Evolutionary conservation across 805 yeast genomes (phyloP), one percentile per base, ranked within the genome.

Genomic region (Starmerella powellii): DNA sequence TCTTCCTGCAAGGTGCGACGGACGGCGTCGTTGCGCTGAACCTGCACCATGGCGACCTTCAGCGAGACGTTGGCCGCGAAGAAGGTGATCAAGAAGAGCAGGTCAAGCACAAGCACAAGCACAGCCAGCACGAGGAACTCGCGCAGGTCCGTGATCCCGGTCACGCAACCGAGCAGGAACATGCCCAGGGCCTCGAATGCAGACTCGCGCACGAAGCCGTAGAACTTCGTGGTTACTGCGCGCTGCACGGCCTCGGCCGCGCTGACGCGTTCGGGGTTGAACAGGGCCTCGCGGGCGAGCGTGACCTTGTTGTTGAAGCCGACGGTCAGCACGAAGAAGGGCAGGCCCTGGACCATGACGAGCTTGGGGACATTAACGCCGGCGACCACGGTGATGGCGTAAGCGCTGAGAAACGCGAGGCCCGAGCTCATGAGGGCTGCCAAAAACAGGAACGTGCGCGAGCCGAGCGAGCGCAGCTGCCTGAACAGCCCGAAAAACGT

Each of bases 1-100:
- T 88, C 98, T 59, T 88, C 98, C 65, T 87, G 91, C 49, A 88
- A 68, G 23, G 83, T 85, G 48, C 74, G 76, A 57, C 80, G 78
- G 57, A 86, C 72, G 42, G 76, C 74, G 45, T 83, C 76, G 36
- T 85, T 80, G 50, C 84, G 76, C 62, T 87, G 84, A 42, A 91
- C 91, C 46, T 82, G 70, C 58, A 76, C 76, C 60, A 88, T 84
- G 62, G 91, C 95, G 35, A 88, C 76, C 63, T 88, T 88, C 60
- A 88, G 70, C 2, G 94, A 77, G 51, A 88, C 71, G 41, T 84
- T 73, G 3, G 95, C 86, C 12, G 93, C 68, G 60, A 72, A 87
- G 60, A 86, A 86, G 1, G 95, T 83, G 55, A 75, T 74, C 17
- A 84, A 75, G 58, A 83, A 69, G 31, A 83, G 48, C 42, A 80